Evolutionary conservation across 2,329 filamentous ascomycete genomes (phyloP), one percentile per base, ranked within the genome.

Genomic region (Neonectria faginata): DNA sequence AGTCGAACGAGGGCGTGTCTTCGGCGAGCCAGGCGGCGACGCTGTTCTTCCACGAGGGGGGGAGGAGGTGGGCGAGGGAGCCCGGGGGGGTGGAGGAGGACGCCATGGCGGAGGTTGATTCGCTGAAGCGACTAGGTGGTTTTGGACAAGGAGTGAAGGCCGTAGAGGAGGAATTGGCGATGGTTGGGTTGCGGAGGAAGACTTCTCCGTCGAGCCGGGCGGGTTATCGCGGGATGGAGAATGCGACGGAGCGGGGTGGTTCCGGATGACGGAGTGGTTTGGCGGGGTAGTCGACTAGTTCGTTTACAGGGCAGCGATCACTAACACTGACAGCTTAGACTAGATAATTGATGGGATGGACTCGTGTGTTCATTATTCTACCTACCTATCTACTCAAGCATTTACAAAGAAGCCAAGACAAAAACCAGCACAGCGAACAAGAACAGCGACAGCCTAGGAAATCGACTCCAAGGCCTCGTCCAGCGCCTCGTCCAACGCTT

Each of bases 1-100:
- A 97, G 84, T 99, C 96, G 81, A 97, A 95, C 57, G 93, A 96
- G 5, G 96, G 96, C 3, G 94, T 97, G 82, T 99, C 96, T 81
- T 99, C 96, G 75, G 94, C 92, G 14, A 97, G 91, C 96, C 96
- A 99, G 74, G 87, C 82, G 25, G 90, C 87, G 67, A 97, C 88
- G 70, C 90, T 87, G 54, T 89, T 86, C 78, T 95, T 97, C 89
- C 93, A 97, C 68, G 90, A 92, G 22, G 90, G 87, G 0, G 95
- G 94, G 47, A 98, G 89, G 69, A 98, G 88, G 78, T 97, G 89
- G 74, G 82, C 81, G 57, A 85, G 80, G 54, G 77, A 76, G 78
- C 84, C 84, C 67, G 82, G 80, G 2, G 69, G 39, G 9, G 61
- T 18, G 39, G 41, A 16, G 29, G 48, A 59, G 9, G 48, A 59